Evolutionary conservation across 148 eudicot species (phyloP), one percentile per base, ranked within the genome.

Genomic region (Simmondsia chinensis): DNA sequence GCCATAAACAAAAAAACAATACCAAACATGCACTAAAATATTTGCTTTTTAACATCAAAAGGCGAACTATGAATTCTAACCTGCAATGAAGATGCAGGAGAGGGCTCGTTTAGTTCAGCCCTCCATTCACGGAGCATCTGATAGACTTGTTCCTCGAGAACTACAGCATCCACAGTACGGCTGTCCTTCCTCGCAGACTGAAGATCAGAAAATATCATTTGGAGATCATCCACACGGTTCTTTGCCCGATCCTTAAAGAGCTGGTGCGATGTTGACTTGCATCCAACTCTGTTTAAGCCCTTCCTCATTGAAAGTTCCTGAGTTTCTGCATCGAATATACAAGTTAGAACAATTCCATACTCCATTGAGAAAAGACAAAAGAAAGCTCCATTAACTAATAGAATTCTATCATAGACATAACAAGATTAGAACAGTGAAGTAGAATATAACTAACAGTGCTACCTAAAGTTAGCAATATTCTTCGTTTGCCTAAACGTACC

Each of bases 101-200:
- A 82, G 11, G 96, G 96, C 59, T 82, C 79, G 28, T 79, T 79
- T 43, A 93, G 96, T 53, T 93, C 96, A 24, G 83, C 38, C 50
- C 86, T 86, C 96, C 96, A 93, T 48, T 93, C 99, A 2, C 85
- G 74, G 49, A 93, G 71, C 87, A 86, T 86, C 71, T 79, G 96
- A 63, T 86, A 75, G 40, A 86, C 94, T 43, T 93, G 96, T 73
- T 86, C 94, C 61, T 86, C 94, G 3, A 82, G 77, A 47, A 79
- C 64, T 6, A 72, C 55, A 41, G 69, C 89, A 54, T 93, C 96
- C 18, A 50, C 69, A 3, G 74, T 48, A 14, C 94, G 88, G 42
- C 88, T 85, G 46, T 91, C 99, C 61, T 79, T 79, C 64, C 83
- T 73, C 3, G 95, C 95, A 0, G 83, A 79, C 46, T 91, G 96